Conservation (phyloP, 73 alveolate genomes). For the Paramecium primaurelia region DNA sequence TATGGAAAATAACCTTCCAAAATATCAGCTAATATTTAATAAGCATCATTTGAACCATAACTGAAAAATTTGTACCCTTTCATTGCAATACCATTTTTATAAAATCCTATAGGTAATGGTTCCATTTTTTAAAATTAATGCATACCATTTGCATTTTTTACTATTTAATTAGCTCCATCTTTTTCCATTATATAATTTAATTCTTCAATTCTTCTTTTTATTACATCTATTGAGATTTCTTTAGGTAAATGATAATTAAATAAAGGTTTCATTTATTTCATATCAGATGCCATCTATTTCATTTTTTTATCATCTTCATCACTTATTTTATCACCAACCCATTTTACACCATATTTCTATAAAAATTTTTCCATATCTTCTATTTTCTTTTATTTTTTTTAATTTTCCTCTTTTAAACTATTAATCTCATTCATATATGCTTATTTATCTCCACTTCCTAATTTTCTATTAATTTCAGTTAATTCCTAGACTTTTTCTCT, state of each 20-base stretch:
- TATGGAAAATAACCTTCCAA: slow-evolving; percentile 95
- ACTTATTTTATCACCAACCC: slow-evolving; percentile 64
- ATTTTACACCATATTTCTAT: slow-evolving; percentile 70
- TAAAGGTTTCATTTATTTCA: slow-evolving; percentile 48
- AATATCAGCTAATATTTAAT: slow-evolving; percentile 58
- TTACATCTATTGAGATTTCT: slow-evolving; percentile 84
- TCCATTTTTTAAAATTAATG: slow-evolving; percentile 81
- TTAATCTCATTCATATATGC: slow-evolving; percentile 34
- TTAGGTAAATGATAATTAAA: slow-evolving; percentile 77
- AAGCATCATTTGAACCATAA: slow-evolving; percentile 60
- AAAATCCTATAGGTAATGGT: slow-evolving; percentile 66
- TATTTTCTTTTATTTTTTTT: slow-evolving; percentile 12
- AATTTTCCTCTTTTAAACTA: slow-evolving; percentile 30
- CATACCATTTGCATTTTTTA: slow-evolving; percentile 85
- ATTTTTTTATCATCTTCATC: slow-evolving; percentile 56
- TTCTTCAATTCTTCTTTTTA: slow-evolving; percentile 89
- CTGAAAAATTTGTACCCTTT: slow-evolving; percentile 49
- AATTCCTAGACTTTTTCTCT: slow-evolving; percentile 63
- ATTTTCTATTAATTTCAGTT: background rate
- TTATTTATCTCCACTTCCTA: background rate
- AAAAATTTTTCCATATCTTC: slow-evolving; percentile 68
- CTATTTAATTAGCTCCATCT: slow-evolving; percentile 71
- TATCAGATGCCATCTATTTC: slow-evolving; percentile 56
- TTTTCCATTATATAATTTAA: slow-evolving; percentile 88
- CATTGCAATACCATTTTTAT: slow-evolving; percentile 55